Evolutionary conservation across 495 filamentous ascomycete genomes (phyloP), one percentile per base, ranked within the genome.

Genomic region (Aspergillus hancockii): DNA sequence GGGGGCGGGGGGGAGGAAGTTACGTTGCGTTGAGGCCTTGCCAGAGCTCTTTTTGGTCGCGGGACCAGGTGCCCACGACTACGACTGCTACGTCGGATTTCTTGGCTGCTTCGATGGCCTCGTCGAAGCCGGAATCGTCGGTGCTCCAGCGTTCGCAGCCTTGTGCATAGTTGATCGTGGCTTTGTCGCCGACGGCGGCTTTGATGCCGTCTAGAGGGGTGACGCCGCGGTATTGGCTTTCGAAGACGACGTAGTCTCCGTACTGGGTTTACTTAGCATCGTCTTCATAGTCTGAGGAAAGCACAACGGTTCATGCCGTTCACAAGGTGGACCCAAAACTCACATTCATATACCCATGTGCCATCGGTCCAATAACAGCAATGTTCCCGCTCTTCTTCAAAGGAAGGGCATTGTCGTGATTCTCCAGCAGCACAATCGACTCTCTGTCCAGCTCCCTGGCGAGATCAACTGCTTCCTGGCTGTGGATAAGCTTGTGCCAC

Each of bases 321-420:
- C 25, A 7, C 7, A 28, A 3, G 25, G 25, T 28, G 25, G 25
- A 3, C 3, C 7, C 25, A 36, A 36, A 8, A 73, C 79, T 74
- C 59, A 87, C 85, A 61, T 90, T 90, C 79, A 88, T 85, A 59
- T 72, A 88, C 1, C 83, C 87, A 68, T 87, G 75, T 0, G 86
- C 88, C 86, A 90, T 89, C 14, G 87, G 87, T 0, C 87, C 87
- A 60, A 91, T 87, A n/a, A 90, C 85, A 4, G 86, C 88, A 63
- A 91, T 75, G 21, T 78, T 84, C 18, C 82, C 82, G 8, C 74
- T 71, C 65, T 85, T 85, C 58, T 75, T 79, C 30, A 90, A 65
- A 0, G 88, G 88, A 12, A 90, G 78, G 8, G 79, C 69, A 6
- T 78, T 67, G n/a, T 85, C 71, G 49, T 85, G 79, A 61, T 91